These are phyloP conservation scores for Talaromyces amestolkiae DNA, from an alignment of 2,329 filamentous ascomycete species.

Conservation along the genomic window DNA sequence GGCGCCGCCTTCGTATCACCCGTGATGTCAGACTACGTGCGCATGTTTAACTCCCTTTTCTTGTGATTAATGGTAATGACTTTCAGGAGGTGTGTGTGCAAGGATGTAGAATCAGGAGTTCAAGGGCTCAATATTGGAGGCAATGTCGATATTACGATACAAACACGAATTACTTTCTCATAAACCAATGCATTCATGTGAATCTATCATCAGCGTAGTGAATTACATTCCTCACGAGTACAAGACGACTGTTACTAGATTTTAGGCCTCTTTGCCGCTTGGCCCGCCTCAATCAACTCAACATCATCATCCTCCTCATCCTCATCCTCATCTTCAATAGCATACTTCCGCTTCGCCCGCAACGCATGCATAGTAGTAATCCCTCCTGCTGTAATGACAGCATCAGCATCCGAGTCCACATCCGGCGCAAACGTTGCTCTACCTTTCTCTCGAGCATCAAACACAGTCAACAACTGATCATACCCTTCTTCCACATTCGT, in stretches of 20 bases:
- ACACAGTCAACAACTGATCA: constrained; percentile 51
- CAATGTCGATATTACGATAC: neutral
- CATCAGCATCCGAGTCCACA: constrained; percentile 19
- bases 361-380: constrained; percentile 16
- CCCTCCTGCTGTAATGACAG: constrained; percentile 20
- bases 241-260: constrained; percentile 19
- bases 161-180: neutral
- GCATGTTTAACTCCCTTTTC: neutral
- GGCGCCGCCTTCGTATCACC: constrained; percentile 25
- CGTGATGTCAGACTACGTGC: neutral
- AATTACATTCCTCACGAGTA: neutral
- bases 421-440: constrained; percentile 24
- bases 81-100: neutral
- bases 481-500: constrained; percentile 60
- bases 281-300: constrained; percentile 23
- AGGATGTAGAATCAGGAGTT: neutral
- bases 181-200: neutral
- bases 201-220: neutral
- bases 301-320: constrained; percentile 24
- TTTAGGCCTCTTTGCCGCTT: constrained; percentile 34
- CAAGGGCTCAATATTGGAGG: neutral
- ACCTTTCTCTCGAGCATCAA: constrained; percentile 33
- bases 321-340: constrained; percentile 26
- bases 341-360: constrained; percentile 34
- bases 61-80: neutral